Evolutionary conservation across 148 eudicot species (phyloP).

Genomic region (Fagopyrum homotropicum): DNA sequence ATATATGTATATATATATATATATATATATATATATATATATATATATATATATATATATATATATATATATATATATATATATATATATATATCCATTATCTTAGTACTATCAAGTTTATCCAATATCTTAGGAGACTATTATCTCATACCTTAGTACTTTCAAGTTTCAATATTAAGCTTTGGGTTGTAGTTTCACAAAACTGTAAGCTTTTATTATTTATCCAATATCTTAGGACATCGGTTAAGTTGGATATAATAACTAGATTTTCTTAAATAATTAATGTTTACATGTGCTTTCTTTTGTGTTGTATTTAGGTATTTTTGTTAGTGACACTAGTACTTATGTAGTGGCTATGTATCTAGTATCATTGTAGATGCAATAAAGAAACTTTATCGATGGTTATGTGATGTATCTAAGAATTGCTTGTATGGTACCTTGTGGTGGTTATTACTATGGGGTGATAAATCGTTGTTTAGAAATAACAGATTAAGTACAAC

Average conservation of each 20-base stretch:
- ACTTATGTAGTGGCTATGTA: not conserved
- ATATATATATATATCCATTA: too few species aligned
- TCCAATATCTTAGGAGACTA: not conserved
- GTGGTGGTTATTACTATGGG: not conserved
- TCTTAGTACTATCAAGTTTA: too few species aligned
- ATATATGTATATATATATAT: too few species aligned
- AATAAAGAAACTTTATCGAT: not conserved
- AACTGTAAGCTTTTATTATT: not conserved
- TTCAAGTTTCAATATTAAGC: not conserved
- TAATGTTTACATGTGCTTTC: not conserved
- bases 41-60: too few species aligned
- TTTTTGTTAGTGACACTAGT: not conserved
- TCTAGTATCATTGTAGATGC: not conserved
- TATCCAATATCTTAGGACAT: not conserved
- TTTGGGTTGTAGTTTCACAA: not conserved
- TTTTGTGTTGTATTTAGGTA: not conserved
- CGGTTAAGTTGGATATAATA: not conserved
- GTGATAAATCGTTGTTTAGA: not conserved
- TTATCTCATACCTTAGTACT: not conserved
- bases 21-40: too few species aligned
- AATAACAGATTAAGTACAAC: not conserved
- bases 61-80: too few species aligned
- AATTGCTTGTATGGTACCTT: not conserved
- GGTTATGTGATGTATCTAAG: not conserved
- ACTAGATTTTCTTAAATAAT: not conserved